Evolutionary conservation across 2,329 filamentous ascomycete species (phyloP).

Genomic region (Xenoacremonium recifei): DNA sequence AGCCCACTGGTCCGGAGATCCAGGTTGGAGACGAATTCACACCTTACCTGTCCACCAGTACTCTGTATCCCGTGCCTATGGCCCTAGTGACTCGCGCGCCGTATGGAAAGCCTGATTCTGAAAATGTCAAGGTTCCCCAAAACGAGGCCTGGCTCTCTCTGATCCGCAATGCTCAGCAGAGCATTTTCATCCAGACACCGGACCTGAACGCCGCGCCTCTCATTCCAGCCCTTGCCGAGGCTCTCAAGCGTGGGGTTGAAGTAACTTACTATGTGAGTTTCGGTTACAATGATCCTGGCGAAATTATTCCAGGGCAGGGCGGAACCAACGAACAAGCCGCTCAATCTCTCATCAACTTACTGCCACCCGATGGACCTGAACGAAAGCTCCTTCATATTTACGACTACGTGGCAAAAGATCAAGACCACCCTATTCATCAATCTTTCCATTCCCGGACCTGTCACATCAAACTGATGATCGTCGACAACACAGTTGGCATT

Average conservation of each 20-base stretch:
- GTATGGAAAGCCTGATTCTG: constrained; percentile 62
- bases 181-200: constrained; percentile 76
- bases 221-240: constrained; percentile 60
- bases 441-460: constrained; percentile 65
- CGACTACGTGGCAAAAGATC: constrained; percentile 75
- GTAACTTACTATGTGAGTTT: constrained; percentile 72
- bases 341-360: constrained; percentile 53
- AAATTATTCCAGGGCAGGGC: constrained; percentile 72
- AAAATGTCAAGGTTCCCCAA: constrained; percentile 64
- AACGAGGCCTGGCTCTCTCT: constrained; percentile 74
- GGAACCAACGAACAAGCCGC: constrained; percentile 74
- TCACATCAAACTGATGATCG: constrained; percentile 76
- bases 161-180: constrained; percentile 59
- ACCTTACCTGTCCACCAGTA: constrained; percentile 53
- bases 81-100: constrained; percentile 69
- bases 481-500: constrained; percentile 66
- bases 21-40: constrained; percentile 57
- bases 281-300: constrained; percentile 76
- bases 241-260: constrained; percentile 64
- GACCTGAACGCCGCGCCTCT: constrained; percentile 72
- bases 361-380: constrained; percentile 44
- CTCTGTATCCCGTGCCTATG: constrained; percentile 61
- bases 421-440: constrained; percentile 65
- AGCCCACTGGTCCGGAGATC: constrained; percentile 53
- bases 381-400: constrained; percentile 52